Evolutionary conservation across 208 protist species (phyloP), one percentile per base, ranked within the genome.

Genomic region (Leishmania gerbilli): DNA sequence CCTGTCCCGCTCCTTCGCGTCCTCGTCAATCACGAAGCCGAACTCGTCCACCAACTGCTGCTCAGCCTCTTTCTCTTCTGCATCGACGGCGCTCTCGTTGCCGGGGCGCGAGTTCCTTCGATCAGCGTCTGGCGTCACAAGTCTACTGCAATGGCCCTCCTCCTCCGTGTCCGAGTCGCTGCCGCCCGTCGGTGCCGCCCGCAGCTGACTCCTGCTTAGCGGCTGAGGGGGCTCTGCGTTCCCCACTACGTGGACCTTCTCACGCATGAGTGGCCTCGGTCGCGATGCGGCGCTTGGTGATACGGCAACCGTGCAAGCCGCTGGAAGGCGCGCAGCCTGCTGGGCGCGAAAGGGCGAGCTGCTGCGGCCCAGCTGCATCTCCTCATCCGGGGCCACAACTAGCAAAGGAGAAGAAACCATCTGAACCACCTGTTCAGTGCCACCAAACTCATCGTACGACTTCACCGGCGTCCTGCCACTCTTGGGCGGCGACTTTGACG

Each of bases 21-120:
- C 87, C 74, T 95, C 90, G 87, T 96, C 90, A 40, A 98, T 84
- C 2, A 96, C 84, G 69, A 98, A 98, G 56, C 95, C 95, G 79
- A 98, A 98, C 89, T 98, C 93, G 84, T 98, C 93, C 1, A 98
- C 88, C 69, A 98, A 94, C 77, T 84, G 80, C 75, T 89, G 86
- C 77, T 96, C 92, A 24, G 94, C 89, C 31, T 87, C 90, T 68
- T 88, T 79, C 55, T 90, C 87, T 47, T 89, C 84, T 21, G 56
- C 65, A 5, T 86, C 83, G 8, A 77, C 40, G 27, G 68, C 84
- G 45, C 71, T 82, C 72, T 81, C 80, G 77, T 77, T 71, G 55
- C 62, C 60, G 11, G 56, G 40, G 34, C 27, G 37, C 27, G 45
- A 34, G 55, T 82, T 72, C 58, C 64, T 21, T 51, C 62, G 15